Conservation (phyloP, 2,329 filamentous ascomycete genomes). For the Ilyonectria robusta region DNA sequence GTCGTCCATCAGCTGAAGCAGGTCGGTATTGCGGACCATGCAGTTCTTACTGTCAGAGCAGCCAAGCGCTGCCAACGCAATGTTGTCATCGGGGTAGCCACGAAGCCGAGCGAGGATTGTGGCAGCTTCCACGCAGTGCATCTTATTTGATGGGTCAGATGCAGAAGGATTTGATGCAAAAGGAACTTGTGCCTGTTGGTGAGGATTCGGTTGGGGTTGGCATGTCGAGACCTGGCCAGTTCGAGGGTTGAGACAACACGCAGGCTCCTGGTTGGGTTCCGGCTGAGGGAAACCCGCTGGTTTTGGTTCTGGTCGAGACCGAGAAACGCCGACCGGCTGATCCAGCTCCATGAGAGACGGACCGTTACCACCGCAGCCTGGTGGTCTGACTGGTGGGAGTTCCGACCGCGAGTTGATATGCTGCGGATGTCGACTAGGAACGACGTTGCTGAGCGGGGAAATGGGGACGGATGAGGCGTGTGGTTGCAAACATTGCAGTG, state of each 20-base stretch:
- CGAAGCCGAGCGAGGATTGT: slow-evolving; percentile 58
- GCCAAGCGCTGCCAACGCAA: slow-evolving; percentile 49
- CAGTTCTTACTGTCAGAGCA: slow-evolving; percentile 47
- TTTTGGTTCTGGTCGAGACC: background rate
- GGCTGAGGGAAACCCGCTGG: background rate
- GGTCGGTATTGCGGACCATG: slow-evolving; percentile 52
- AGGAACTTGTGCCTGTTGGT: background rate
- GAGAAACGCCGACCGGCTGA: slow-evolving; percentile 4
- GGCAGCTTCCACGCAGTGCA: slow-evolving; percentile 47
- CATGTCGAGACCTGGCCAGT: background rate
- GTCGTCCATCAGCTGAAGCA: slow-evolving; percentile 53
- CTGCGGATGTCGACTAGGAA: slow-evolving; percentile 7
- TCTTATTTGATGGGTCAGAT: slow-evolving; percentile 35
- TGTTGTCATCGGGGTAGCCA: slow-evolving; percentile 48
- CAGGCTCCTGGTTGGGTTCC: background rate
- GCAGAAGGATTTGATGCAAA: background rate
- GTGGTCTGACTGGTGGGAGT: background rate
- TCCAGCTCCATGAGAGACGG: slow-evolving; percentile 13
- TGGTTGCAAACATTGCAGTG: slow-evolving; percentile 9
- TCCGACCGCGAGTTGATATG: slow-evolving; percentile 6
- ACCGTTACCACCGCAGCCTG: background rate
- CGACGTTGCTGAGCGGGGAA: slow-evolving; percentile 15
- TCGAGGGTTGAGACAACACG: slow-evolving; percentile 4
- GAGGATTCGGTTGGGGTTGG: background rate
- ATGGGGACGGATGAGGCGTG: slow-evolving; percentile 3